Evolutionary conservation across 345 rosid genomes (phyloP).

Genomic region (Syzygium jambos): DNA sequence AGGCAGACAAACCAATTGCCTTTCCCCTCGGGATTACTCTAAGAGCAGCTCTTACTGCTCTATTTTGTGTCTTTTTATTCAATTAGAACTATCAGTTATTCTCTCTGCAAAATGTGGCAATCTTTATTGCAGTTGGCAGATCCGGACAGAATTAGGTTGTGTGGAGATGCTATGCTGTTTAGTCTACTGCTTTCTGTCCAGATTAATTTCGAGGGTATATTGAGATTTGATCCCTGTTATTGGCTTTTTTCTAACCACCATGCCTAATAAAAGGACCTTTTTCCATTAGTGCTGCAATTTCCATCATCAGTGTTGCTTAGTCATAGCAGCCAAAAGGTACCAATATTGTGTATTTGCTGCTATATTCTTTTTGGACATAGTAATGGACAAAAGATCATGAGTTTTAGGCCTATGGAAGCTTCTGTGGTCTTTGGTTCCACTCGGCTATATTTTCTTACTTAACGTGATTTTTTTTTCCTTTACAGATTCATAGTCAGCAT

Average conservation of each 20-base stretch:
- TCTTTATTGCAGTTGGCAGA: background rate
- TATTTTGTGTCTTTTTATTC: background rate
- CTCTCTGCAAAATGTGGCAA: background rate
- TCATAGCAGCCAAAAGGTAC: background rate
- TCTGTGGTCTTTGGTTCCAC: background rate
- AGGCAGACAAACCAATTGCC: background rate
- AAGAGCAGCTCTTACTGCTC: background rate
- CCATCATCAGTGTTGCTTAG: background rate
- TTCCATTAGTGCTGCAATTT: background rate
- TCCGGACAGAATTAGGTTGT: background rate
- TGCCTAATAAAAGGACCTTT: background rate
- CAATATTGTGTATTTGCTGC: background rate
- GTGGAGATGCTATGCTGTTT: background rate
- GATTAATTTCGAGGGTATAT: background rate
- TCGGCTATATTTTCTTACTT: background rate
- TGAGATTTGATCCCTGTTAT: background rate
- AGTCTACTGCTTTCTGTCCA: background rate
- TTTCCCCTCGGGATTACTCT: background rate
- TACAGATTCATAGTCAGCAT: background rate
- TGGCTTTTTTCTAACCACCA: background rate
- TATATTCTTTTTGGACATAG: background rate
- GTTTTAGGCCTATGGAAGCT: background rate
- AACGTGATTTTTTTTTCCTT: background rate
- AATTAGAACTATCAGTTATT: background rate
- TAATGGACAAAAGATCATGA: background rate